phyloP scores from a whole-genome alignment of 2,329 filamentous ascomycete genomes.

The Talaromyces sp. region DNA sequence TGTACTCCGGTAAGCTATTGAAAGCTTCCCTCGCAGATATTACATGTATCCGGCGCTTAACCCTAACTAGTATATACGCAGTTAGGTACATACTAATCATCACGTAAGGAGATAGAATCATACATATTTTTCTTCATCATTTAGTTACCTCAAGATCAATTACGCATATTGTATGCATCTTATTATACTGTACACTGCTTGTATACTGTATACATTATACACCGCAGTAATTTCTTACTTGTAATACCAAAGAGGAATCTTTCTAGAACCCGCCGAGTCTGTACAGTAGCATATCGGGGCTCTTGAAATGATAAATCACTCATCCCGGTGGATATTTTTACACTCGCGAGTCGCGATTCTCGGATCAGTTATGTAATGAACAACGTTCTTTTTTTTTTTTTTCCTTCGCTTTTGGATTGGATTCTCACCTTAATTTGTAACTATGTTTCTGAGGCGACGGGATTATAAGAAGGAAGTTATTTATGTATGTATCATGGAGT shows the following conservation, averaged over 20 bases:
- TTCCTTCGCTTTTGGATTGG: too few relatives aligned
- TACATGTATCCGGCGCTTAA: not conserved
- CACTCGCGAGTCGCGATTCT: too few relatives aligned
- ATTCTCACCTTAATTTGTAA: not conserved
- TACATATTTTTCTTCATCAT: not conserved
- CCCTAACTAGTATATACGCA: not conserved
- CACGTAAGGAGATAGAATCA: constrained; percentile 1
- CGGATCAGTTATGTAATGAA: too few relatives aligned
- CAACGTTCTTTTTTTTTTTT: too few relatives aligned
- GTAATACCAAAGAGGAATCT: not conserved
- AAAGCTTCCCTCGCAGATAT: not conserved
- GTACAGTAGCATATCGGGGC: not conserved
- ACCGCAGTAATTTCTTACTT: too few relatives aligned
- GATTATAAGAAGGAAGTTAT: not conserved
- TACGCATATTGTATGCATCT: too few relatives aligned
- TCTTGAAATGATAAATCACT: not conserved
- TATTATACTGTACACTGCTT: not conserved
- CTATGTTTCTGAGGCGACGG: not conserved
- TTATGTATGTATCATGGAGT: too few relatives aligned
- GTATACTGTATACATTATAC: too few relatives aligned
- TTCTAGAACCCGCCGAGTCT: not conserved
- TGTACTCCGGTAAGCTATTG: not conserved
- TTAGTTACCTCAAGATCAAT: not conserved
- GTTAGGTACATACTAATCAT: too few relatives aligned
- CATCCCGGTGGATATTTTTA: too few relatives aligned